These are phyloP conservation scores for Kalaharituber pfeilii DNA, from an alignment of 2,329 filamentous ascomycete genomes.

Conservation along the genomic window DNA sequence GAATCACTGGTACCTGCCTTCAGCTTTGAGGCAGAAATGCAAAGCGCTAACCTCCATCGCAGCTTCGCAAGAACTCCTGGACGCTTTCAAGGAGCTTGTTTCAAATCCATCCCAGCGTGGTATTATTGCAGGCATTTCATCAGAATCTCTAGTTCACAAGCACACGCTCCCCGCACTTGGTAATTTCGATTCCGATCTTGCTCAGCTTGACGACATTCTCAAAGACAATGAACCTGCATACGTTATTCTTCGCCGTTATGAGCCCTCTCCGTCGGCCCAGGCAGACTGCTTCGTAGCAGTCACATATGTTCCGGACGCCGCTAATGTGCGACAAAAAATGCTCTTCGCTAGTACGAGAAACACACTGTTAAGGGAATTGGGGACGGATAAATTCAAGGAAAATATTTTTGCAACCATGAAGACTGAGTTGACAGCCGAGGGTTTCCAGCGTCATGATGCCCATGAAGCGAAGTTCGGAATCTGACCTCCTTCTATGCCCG, in stretches of 20 bases:
- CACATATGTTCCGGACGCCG: constrained; percentile 62
- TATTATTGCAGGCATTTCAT: constrained; percentile 51
- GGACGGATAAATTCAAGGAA: constrained; percentile 61
- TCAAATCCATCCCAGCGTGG: constrained; percentile 45
- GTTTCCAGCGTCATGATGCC: constrained; percentile 55
- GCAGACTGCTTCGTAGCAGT: constrained; percentile 56
- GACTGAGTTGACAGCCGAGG: constrained; percentile 49
- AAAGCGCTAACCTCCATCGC: constrained; percentile 12
- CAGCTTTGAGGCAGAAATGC: background rate
- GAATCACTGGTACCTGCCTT: constrained; percentile 46
- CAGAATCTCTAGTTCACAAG: constrained; percentile 49
- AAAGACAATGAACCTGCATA: constrained; percentile 52
- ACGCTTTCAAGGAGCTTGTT: constrained; percentile 54
- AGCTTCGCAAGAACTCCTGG: constrained; percentile 63
- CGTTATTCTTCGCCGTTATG: constrained; percentile 53
- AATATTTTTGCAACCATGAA: constrained; percentile 54
- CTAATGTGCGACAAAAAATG: constrained; percentile 72
- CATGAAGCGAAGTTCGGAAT: constrained; percentile 33
- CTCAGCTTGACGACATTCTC: constrained; percentile 44
- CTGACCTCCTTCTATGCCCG: background rate
- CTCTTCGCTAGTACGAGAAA: constrained; percentile 63
- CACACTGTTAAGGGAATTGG: constrained; percentile 58
- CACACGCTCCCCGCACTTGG: constrained; percentile 37
- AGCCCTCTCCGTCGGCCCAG: constrained; percentile 28
- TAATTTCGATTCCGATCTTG: constrained; percentile 47